Base-by-base conservation (phyloP, 495 filamentous ascomycete genomes). In the Penicillium antarcticum region DNA sequence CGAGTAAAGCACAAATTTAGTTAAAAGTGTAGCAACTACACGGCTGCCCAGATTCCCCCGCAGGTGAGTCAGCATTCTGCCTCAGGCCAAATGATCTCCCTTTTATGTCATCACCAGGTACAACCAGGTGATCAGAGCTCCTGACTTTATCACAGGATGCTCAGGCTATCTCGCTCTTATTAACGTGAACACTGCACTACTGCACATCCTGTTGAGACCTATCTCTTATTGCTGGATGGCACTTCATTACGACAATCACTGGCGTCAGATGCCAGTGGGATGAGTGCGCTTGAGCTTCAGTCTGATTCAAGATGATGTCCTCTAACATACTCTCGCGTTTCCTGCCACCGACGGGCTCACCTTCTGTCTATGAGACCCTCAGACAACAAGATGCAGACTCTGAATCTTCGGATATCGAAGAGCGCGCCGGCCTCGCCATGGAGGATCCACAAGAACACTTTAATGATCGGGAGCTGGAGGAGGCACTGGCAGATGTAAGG, bases 271-370 rank as follows among this genome's bases (percentile, higher is more conserved):
- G 56, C 63, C 45, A 44, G 52, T 53, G 52, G 36, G 33, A 63
- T 63, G 44, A 60, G 24, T 48, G 29, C 33, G 43, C 36, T 56
- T 48, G 41, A 50, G 35, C 24, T 40, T 43, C 41, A 35, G 37
- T 55, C 29, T 36, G 52, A 54, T 54, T 40, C 51, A 68, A 60
- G 47, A 82, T 81, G 74, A 92, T 91, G 87, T 73, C 87, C 53
- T 88, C 88, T 36, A 89, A 89, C 61, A 70, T 92, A 23, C 78
- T 95, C 45, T 90, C 87, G 19, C 83, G 85, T 24, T 75, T 92
- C 42, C 75, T 89, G 19, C 86, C 87, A 40, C 73, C 83, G 5
- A 72, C 79, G 36, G 80, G 80, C 47, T 82, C 80, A 16, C 82
- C 79, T 2, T 88, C 86, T 5, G 81, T 88, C 36, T 92, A 91